Evolutionary conservation across 495 filamentous ascomycete species (phyloP), one percentile per base, ranked within the genome.

Genomic region (Hypomontagnella submonticulosa): DNA sequence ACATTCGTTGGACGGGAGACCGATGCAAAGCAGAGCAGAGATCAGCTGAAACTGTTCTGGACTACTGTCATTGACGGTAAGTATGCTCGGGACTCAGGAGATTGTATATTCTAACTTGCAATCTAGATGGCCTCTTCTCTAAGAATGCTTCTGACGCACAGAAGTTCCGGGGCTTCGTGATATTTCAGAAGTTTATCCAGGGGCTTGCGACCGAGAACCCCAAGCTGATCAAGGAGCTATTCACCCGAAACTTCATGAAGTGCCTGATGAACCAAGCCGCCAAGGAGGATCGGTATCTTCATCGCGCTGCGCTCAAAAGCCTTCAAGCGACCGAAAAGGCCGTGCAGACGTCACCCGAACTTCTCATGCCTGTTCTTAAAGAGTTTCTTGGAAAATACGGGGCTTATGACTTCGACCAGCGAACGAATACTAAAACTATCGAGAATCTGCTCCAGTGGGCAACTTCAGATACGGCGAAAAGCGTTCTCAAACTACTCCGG

Each of bases 141-240:
- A 82, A 89, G 49, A 84, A 84, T 13, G 87, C 93, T 9, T 97
- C 93, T 0, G 86, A 90, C 18, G 91, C 92, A 72, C 89, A 93
- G 43, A 97, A 97, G 74, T 91, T 90, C 70, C 91, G 90, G 78
- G 95, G 96, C 3, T 93, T 99, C 73, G 85, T 91, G 50, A 85
- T 99, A 16, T 90, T 97, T 63, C 82, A 86, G 57, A 90, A 90
- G 57, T 79, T 92, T 23, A 73, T 97, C 15, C 80, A 84, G 40
- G 70, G 75, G 1, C 72, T 84, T 38, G 69, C 82, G 30, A 49
- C 79, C 0, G 61, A 71, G 13, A 74, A 69, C 1, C 36, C 52
- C 5, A 50, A 56, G 1, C 15, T 72, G 12, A 60, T 61, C 5
- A 72, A 55, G 42, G 69, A 70, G 8, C 76, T 97, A 3, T 96